Evolutionary conservation across 179 eudicot genomes (phyloP).

Genomic region (Pouteria campechiana): DNA sequence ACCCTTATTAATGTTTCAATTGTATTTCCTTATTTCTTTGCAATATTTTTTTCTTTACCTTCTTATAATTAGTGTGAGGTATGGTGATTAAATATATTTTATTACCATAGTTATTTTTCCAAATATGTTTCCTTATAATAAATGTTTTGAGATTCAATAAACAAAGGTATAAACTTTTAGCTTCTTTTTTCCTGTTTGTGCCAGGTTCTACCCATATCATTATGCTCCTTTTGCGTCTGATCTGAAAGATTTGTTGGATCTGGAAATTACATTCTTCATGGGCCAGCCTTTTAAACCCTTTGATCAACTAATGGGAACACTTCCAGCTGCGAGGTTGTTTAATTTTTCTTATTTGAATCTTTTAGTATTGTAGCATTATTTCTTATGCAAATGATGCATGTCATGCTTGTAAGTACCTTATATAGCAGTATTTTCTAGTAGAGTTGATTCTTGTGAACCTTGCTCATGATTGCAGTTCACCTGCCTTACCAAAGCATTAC

Average conservation of each 20-base stretch:
- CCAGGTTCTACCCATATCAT: slow-evolving; percentile 97
- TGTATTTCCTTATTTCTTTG: too few species aligned
- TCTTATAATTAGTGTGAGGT: too few species aligned
- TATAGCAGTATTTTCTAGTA: too few species aligned
- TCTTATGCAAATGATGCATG: too few species aligned
- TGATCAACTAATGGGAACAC: slow-evolving; percentile 93
- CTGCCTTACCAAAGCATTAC: slow-evolving; percentile 84
- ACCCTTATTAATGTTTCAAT: too few species aligned
- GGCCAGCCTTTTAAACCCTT: slow-evolving; percentile 99
- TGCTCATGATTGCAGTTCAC: slow-evolving; percentile 42
- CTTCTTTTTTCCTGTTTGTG: slow-evolving; percentile 4
- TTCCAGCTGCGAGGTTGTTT: slow-evolving; percentile 89
- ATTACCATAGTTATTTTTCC: too few species aligned
- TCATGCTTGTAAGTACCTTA: too few species aligned
- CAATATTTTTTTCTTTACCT: too few species aligned
- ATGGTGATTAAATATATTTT: too few species aligned
- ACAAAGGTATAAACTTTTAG: too few species aligned
- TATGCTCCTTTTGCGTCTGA: slow-evolving; percentile 99
- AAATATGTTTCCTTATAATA: too few species aligned
- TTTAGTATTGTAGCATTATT: neutral
- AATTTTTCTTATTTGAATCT: neutral
- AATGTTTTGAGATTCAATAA: too few species aligned
- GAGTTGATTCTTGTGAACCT: slow-evolving; percentile 2
- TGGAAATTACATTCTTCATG: slow-evolving; percentile 83
- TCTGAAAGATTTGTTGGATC: slow-evolving; percentile 71